Evolutionary conservation across 345 rosid species (phyloP).

Genomic region (Salix dunnii): DNA sequence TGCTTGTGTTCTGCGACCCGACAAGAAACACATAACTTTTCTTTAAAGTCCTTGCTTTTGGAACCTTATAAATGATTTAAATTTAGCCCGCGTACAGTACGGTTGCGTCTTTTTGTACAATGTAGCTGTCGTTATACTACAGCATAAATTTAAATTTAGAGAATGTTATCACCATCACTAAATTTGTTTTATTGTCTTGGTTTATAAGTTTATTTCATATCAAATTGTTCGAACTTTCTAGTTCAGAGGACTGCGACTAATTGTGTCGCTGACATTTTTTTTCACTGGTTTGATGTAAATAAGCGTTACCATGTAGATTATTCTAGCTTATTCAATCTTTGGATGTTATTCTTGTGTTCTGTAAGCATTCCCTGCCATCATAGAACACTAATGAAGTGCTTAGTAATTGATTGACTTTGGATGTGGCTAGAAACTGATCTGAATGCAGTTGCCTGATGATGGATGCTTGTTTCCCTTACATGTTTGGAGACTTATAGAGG

Average conservation of each 20-base stretch:
- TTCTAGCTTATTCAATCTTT: neutral
- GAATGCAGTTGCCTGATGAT: neutral
- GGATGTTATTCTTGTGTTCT: neutral
- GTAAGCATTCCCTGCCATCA: neutral
- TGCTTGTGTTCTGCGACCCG: neutral
- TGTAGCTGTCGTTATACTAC: neutral
- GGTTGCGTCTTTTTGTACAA: neutral
- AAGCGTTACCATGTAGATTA: too few species aligned
- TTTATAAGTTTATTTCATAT: too few species aligned
- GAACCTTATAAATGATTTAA: neutral
- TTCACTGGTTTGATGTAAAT: too few species aligned
- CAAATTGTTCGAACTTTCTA: neutral
- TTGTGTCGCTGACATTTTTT: neutral
- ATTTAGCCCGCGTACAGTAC: neutral
- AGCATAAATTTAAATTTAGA: neutral
- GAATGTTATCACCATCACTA: neutral
- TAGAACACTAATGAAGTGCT: neutral
- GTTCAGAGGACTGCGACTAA: neutral
- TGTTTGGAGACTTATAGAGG: neutral
- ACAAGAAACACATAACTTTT: neutral
- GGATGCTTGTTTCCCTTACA: neutral
- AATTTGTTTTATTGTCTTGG: neutral
- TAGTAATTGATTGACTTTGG: neutral
- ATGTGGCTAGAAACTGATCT: neutral
- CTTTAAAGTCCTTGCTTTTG: neutral